Percentiles rank a stretch among this genome's conserved stretches.
phyloP scores from a whole-genome alignment of 768 basidiomycete genomes.

The Boletus sp. region DNA sequence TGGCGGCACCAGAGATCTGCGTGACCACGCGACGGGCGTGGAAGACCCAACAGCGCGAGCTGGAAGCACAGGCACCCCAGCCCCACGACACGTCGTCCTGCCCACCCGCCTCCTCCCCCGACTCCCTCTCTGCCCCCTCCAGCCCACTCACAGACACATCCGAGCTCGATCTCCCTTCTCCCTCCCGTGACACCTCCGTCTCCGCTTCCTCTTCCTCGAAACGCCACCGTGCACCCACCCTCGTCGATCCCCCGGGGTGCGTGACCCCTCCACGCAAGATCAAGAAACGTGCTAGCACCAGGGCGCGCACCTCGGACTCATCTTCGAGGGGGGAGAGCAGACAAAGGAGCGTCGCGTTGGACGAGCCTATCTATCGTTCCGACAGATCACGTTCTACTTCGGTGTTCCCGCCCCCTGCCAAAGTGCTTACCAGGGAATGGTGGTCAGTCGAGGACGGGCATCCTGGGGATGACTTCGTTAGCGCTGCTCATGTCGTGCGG shows the following conservation, averaged over 20 bases:
- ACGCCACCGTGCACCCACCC: slow-evolving; percentile 17
- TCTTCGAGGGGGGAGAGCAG: slow-evolving; percentile 47
- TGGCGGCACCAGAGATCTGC: slow-evolving; percentile 19
- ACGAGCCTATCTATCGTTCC: slow-evolving; percentile 51
- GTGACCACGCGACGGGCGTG: slow-evolving; percentile 31
- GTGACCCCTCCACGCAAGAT: slow-evolving; percentile 17
- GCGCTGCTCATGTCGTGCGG: slow-evolving; percentile 63
- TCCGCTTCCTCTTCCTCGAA: slow-evolving; percentile 27
- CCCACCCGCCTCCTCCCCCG: slow-evolving; percentile 20
- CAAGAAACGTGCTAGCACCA: slow-evolving; percentile 23
- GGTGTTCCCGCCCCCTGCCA: slow-evolving; percentile 34
- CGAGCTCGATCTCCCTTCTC: slow-evolving; percentile 11
- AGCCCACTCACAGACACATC: slow-evolving; percentile 26
- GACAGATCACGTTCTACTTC: slow-evolving; percentile 69
- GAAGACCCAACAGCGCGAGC: slow-evolving; percentile 21
- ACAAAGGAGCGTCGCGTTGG: slow-evolving; percentile 37
- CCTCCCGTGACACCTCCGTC: slow-evolving; percentile 18
- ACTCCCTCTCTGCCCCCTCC: slow-evolving; percentile 10
- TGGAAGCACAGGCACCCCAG: not conserved
- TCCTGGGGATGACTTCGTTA: slow-evolving; percentile 51
- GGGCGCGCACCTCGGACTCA: slow-evolving; percentile 29
- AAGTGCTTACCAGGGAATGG: slow-evolving; percentile 32
- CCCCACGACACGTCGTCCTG: not conserved
- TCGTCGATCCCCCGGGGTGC: not conserved
- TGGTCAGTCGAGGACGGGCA: slow-evolving; percentile 56